A percentile compares a stretch with the other conserved stretches of the same genome.
Evolutionary conservation across 2,329 filamentous ascomycete species (phyloP).

Genomic region (Fusarium decemcellulare): DNA sequence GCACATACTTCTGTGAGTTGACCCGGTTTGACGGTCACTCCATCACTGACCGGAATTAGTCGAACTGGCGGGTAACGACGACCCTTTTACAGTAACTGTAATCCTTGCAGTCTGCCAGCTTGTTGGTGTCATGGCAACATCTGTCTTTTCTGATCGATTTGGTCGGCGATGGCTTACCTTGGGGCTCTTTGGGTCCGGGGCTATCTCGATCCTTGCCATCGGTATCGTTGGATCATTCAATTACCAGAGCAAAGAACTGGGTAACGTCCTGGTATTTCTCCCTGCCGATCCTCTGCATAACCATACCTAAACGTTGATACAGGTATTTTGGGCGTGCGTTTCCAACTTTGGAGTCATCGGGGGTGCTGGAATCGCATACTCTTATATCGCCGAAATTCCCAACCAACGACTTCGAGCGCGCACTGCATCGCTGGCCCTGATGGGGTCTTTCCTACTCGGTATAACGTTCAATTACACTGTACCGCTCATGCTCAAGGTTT

Average conservation of each 20-base stretch:
- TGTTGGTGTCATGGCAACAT: neutral
- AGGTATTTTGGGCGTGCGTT: neutral
- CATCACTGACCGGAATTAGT: neutral
- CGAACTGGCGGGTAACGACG: neutral
- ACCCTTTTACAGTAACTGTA: neutral
- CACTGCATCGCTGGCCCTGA: slow-evolving; percentile 5
- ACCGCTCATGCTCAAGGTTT: slow-evolving; percentile 10
- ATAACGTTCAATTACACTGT: slow-evolving; percentile 9
- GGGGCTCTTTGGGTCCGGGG: slow-evolving; percentile 2
- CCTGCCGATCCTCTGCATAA: too few species aligned
- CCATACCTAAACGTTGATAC: neutral
- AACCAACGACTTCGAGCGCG: slow-evolving; percentile 1
- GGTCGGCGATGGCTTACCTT: slow-evolving; percentile 1
- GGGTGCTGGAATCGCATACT: neutral
- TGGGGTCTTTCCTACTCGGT: slow-evolving; percentile 5
- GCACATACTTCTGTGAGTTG: slow-evolving; percentile 13
- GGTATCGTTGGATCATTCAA: slow-evolving; percentile 5
- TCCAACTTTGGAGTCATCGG: neutral
- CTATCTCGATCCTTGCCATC: slow-evolving; percentile 2
- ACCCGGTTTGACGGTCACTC: neutral
- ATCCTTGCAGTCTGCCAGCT: neutral
- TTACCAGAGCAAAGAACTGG: slow-evolving; percentile 1
- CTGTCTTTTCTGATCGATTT: slow-evolving; percentile 5
- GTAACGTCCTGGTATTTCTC: neutral
- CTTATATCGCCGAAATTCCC: slow-evolving; percentile 4